A percentile compares a stretch with the other conserved stretches of the same genome.
These are phyloP conservation scores for Glycine latifolia DNA, from an alignment of 306 rosid genomes.

Conservation along the genomic window DNA sequence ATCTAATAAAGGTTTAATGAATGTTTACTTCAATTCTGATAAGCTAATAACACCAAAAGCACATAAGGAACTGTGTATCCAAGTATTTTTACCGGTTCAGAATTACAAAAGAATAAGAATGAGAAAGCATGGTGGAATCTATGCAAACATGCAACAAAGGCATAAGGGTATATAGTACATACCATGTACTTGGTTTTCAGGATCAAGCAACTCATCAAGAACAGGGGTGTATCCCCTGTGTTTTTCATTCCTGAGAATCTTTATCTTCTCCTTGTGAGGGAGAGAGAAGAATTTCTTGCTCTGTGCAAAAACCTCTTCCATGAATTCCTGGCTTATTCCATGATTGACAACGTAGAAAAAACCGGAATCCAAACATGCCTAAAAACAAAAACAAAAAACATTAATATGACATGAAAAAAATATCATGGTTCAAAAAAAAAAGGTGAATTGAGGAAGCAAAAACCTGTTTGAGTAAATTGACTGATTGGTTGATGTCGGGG, in stretches of 20 bases:
- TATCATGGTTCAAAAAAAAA: no score
- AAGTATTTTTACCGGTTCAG: background rate
- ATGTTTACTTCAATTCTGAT: background rate
- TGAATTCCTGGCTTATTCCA: conserved; percentile 69
- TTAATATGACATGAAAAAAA: background rate
- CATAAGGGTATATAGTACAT: background rate
- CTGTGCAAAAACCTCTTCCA: conserved; percentile 79
- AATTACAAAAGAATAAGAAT: background rate
- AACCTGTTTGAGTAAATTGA: conserved; percentile 84
- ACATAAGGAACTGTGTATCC: background rate
- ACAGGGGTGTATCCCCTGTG: conserved; percentile 90
- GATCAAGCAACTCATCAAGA: conserved; percentile 82
- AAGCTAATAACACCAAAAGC: no score
- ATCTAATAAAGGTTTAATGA: no score
- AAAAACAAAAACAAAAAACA: background rate
- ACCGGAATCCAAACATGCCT: conserved; percentile 95
- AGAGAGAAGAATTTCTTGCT: conserved; percentile 71
- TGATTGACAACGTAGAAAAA: conserved; percentile 93
- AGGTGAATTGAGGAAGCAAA: background rate
- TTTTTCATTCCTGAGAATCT: conserved; percentile 82
- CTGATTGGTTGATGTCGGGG: conserved; percentile 66
- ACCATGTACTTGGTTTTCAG: conserved; percentile 79
- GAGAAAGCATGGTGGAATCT: no score
- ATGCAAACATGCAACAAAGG: no score
- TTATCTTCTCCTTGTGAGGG: conserved; percentile 70